Conservation (phyloP, 2,329 filamentous ascomycete species). For the Trichoderma breve region DNA sequence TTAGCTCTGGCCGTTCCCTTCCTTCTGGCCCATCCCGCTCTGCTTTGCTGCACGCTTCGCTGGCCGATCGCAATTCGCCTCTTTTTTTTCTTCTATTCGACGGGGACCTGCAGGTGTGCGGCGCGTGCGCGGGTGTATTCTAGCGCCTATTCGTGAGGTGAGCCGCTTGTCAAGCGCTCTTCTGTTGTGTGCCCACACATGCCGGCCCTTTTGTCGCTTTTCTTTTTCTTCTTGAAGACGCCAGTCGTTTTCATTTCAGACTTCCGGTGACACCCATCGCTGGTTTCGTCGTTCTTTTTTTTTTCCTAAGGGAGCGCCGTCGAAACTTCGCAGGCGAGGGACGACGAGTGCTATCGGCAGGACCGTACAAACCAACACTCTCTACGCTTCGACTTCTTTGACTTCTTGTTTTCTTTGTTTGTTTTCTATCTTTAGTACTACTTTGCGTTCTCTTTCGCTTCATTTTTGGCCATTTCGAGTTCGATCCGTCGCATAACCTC, state of each 20-base stretch:
- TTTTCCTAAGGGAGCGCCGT: slow-evolving; percentile 33
- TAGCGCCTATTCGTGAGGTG: neutral
- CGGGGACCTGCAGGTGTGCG: neutral
- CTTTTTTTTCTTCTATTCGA: neutral
- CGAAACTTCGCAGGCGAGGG: slow-evolving; percentile 51
- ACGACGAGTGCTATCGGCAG: slow-evolving; percentile 46
- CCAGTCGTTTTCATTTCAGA: slow-evolving; percentile 6
- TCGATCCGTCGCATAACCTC: neutral
- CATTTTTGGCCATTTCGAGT: slow-evolving; percentile 11
- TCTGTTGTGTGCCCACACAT: slow-evolving; percentile 2
- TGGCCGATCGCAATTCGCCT: slow-evolving; percentile 16
- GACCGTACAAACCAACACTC: slow-evolving; percentile 30
- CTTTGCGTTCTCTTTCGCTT: neutral
- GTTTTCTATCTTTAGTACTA: slow-evolving; percentile 12
- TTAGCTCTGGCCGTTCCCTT: neutral
- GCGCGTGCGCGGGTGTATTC: neutral
- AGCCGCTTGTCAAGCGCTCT: neutral
- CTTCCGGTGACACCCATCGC: neutral
- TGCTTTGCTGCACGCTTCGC: neutral
- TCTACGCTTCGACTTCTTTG: neutral
- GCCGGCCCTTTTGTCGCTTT: neutral
- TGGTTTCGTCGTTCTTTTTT: neutral
- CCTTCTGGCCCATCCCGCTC: neutral
- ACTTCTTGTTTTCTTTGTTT: slow-evolving; percentile 11
- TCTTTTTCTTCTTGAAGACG: neutral